Conservation (phyloP, 805 yeast species). For the Lachancea meyersii region DNA sequence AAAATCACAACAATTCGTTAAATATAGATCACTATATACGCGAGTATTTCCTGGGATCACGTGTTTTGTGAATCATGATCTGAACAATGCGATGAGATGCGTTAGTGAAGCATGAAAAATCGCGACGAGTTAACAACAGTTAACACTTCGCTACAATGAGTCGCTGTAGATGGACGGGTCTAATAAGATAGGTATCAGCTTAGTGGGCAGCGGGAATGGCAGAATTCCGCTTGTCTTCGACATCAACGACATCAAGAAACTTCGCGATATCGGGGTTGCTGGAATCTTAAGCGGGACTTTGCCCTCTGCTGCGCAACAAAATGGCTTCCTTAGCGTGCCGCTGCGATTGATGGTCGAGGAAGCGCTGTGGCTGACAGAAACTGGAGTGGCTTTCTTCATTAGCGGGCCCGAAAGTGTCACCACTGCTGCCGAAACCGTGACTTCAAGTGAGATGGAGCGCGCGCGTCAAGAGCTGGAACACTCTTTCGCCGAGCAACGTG, state of each 20-base stretch:
- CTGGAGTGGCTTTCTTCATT: conserved; percentile 33
- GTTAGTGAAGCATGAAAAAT: no score
- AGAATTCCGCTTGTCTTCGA: conserved; percentile 53
- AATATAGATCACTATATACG: no score
- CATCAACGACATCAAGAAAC: conserved; percentile 43
- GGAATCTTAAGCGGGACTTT: conserved; percentile 82
- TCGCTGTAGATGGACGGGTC: background rate
- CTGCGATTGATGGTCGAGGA: conserved; percentile 70
- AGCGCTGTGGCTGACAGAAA: conserved; percentile 52
- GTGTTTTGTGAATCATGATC: no score
- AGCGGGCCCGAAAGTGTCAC: conserved; percentile 3
- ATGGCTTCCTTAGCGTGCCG: conserved; percentile 80
- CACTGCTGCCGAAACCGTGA: conserved; percentile 5
- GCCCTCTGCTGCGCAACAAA: conserved; percentile 90
- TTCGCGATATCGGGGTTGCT: conserved; percentile 59
- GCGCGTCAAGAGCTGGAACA: conserved; percentile 4
- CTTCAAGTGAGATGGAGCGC: conserved; percentile 1
- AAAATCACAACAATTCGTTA: no score
- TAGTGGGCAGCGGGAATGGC: background rate
- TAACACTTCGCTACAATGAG: no score
- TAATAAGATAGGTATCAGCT: background rate
- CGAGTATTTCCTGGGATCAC: no score
- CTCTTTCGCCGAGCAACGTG: conserved; percentile 20
- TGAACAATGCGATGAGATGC: background rate
- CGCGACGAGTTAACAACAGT: no score